Conservation (phyloP, 1,139 yeast species). For the Geotrichum carabidarum region DNA sequence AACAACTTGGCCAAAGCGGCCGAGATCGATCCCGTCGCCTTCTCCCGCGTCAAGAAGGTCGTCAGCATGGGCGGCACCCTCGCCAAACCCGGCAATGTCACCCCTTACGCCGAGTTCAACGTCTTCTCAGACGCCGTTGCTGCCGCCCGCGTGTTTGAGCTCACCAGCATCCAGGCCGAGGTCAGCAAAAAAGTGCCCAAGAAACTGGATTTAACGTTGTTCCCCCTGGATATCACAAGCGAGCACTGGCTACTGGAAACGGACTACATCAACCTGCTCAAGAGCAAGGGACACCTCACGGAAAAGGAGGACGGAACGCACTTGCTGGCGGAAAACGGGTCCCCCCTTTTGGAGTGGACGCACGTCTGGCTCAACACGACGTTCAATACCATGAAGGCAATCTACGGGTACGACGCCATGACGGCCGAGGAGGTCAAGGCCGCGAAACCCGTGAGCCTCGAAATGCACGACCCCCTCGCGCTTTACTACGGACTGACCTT, state of each 20-base stretch:
- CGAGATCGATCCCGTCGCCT: slow-evolving; percentile 36
- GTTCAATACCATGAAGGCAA: slow-evolving; percentile 31
- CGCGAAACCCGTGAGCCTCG: slow-evolving; percentile 20
- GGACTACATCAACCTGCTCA: slow-evolving; percentile 24
- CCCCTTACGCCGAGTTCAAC: slow-evolving; percentile 43
- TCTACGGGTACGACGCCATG: slow-evolving; percentile 20
- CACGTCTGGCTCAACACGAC: slow-evolving; percentile 36
- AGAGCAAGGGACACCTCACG: slow-evolving; percentile 16
- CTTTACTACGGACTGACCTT: slow-evolving; percentile 34
- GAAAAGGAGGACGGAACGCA: background rate
- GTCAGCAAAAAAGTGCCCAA: slow-evolving; percentile 29
- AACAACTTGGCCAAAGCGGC: slow-evolving; percentile 43
- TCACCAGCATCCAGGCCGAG: slow-evolving; percentile 29
- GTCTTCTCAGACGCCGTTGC: slow-evolving; percentile 42
- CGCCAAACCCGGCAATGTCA: slow-evolving; percentile 39
- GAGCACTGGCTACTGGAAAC: slow-evolving; percentile 31
- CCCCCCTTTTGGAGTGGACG: slow-evolving; percentile 15
- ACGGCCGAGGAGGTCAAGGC: slow-evolving; percentile 22
- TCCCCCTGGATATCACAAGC: slow-evolving; percentile 41
- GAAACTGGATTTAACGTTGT: slow-evolving; percentile 34
- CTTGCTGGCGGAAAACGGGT: background rate
- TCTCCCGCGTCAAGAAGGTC: slow-evolving; percentile 37
- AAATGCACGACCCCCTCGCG: slow-evolving; percentile 43
- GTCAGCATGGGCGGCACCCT: slow-evolving; percentile 43
- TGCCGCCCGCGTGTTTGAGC: slow-evolving; percentile 39